Conservation (phyloP, 2,329 filamentous ascomycete genomes). For the Fusarium anguioides region DNA sequence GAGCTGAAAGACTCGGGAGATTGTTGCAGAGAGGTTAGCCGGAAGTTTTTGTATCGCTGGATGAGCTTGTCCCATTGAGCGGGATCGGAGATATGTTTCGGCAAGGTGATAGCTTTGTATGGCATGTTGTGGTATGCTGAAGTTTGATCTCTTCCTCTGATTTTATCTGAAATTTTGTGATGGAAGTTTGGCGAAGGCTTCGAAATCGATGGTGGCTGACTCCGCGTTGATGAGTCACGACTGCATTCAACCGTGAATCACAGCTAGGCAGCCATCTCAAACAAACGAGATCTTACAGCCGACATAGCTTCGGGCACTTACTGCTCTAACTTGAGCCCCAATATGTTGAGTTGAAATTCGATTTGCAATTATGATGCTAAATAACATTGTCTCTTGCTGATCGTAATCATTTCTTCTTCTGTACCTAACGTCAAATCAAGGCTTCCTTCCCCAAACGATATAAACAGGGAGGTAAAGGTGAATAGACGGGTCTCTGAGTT, state of each 20-base stretch:
- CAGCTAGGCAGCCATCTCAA: background rate
- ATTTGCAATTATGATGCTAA: too few species aligned
- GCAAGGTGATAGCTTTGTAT: background rate
- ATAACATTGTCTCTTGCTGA: too few species aligned
- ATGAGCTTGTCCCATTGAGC: slow-evolving; percentile 9
- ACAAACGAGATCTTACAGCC: too few species aligned
- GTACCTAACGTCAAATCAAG: background rate
- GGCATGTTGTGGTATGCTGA: background rate
- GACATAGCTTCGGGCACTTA: too few species aligned
- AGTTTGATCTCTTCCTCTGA: rapidly evolving
- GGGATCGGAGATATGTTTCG: background rate
- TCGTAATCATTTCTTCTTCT: too few species aligned
- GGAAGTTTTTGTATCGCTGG: slow-evolving; percentile 13
- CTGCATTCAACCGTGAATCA: background rate
- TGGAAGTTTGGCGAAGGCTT: background rate
- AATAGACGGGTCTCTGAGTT: slow-evolving; percentile 21
- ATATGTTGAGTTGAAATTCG: too few species aligned
- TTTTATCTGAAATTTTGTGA: rapidly evolving
- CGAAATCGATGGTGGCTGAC: background rate
- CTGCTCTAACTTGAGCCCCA: too few species aligned
- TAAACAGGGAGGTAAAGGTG: slow-evolving; percentile 32
- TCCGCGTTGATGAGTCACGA: background rate
- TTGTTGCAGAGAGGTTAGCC: slow-evolving; percentile 9
- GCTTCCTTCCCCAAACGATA: slow-evolving; percentile 26
- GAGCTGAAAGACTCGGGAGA: slow-evolving; percentile 31